phyloP scores from a whole-genome alignment of 2,329 filamentous ascomycete species.

The Acarospora socialis region DNA sequence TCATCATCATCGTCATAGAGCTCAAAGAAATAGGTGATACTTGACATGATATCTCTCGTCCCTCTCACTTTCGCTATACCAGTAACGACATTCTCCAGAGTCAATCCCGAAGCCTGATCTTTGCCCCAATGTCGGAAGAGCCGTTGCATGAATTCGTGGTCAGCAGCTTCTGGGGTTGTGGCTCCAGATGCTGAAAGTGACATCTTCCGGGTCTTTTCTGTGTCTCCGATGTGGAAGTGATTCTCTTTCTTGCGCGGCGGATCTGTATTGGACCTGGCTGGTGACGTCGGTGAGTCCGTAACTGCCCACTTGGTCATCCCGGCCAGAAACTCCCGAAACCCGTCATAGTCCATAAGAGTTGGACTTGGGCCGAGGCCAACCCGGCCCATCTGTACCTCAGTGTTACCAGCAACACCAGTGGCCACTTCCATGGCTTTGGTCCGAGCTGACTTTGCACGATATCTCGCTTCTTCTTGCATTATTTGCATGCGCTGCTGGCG shows the following conservation, averaged over 20 bases:
- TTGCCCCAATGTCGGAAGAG: conserved; percentile 82
- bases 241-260: conserved; percentile 36
- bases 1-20: conserved; percentile 88
- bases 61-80: conserved; percentile 87
- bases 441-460: conserved; percentile 48
- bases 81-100: conserved; percentile 79
- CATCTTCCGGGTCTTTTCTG: conserved; percentile 37
- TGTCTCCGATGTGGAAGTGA: conserved; percentile 46
- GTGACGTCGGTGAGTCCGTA: conserved; percentile 61
- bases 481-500: conserved; percentile 69
- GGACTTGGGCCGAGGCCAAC: conserved; percentile 81
- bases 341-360: conserved; percentile 93
- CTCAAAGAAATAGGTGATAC: conserved; percentile 95
- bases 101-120: conserved; percentile 61
- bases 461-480: conserved; percentile 60
- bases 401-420: conserved; percentile 29
- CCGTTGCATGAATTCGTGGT: conserved; percentile 86
- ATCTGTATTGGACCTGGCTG: conserved; percentile 36
- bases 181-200: conserved; percentile 41
- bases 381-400: conserved; percentile 63
- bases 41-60: conserved; percentile 90
- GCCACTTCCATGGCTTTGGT: conserved; percentile 22
- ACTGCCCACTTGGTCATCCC: conserved; percentile 86
- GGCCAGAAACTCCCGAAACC: conserved; percentile 85
- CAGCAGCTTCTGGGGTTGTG: conserved; percentile 55